These are phyloP conservation scores for Lyophyllum decastes DNA, from an alignment of 768 basidiomycete genomes.

Conservation along the genomic window DNA sequence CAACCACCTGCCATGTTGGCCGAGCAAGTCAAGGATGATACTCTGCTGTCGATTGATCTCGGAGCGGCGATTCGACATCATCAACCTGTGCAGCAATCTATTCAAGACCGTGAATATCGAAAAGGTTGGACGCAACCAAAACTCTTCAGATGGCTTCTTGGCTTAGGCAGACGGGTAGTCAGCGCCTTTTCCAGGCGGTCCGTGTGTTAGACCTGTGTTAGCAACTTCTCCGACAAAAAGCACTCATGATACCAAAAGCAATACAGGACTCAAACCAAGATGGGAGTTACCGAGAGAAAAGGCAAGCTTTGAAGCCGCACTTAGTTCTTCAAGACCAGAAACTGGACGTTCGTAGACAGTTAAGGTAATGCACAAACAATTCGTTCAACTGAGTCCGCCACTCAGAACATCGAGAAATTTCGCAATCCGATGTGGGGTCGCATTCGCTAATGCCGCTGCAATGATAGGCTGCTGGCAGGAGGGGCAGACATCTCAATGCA, in stretches of 20 bases:
- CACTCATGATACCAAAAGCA: background rate
- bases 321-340: background rate
- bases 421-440: too few species aligned
- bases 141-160: background rate
- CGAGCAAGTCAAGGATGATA: background rate
- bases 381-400: too few species aligned
- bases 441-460: too few species aligned
- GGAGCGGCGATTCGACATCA: background rate
- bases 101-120: background rate
- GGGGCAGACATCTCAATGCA: too few species aligned
- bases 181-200: background rate
- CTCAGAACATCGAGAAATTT: too few species aligned
- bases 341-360: background rate
- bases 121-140: background rate
- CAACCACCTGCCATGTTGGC: background rate
- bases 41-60: background rate
- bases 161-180: background rate
- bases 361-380: background rate
- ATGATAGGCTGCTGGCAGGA: too few species aligned
- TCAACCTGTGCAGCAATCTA: background rate
- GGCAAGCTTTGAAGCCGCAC: background rate
- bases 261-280: background rate
- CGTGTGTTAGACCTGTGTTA: background rate
- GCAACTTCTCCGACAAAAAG: background rate
- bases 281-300: background rate